Percentiles rank a stretch among this genome's conserved stretches.
phyloP scores from a whole-genome alignment of 305 asterid genomes.

The Fraxinus sp. region DNA sequence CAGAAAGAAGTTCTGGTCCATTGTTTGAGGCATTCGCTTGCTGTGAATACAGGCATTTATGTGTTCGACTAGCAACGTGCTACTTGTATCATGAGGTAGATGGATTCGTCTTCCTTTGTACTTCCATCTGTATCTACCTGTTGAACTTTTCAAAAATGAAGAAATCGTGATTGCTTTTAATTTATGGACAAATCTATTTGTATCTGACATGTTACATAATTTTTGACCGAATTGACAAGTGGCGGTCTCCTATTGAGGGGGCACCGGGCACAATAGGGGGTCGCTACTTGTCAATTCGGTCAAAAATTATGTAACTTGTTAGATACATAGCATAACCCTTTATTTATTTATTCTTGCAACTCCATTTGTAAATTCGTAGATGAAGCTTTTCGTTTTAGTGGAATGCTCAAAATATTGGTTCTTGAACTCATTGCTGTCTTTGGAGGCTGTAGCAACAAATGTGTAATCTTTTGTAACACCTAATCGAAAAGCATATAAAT shows the following conservation, averaged over 20 bases:
- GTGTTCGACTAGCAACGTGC: not conserved
- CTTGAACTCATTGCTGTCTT: not conserved
- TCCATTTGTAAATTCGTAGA: not conserved
- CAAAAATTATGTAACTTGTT: too few species aligned
- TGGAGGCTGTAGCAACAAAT: not conserved
- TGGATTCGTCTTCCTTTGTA: conserved; percentile 5
- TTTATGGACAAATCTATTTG: not conserved
- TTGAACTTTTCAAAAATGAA: not conserved
- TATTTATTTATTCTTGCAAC: not conserved
- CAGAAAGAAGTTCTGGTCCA: conserved; percentile 81
- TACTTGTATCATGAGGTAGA: not conserved
- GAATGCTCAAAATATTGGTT: not conserved
- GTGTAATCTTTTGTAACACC: not conserved
- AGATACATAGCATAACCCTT: too few species aligned
- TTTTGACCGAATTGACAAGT: too few species aligned
- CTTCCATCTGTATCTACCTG: not conserved
- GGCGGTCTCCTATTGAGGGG: too few species aligned
- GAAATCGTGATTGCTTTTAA: not conserved
- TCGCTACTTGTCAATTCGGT: too few species aligned
- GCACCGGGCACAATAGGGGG: too few species aligned
- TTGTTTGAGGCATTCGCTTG: conserved; percentile 34
- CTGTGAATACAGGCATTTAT: not conserved
- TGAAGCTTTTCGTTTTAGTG: not conserved
- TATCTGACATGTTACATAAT: too few species aligned
- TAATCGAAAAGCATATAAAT: not conserved